Base-by-base conservation (phyloP, 2,329 filamentous ascomycete genomes). In the Aspergillus caelatus region DNA sequence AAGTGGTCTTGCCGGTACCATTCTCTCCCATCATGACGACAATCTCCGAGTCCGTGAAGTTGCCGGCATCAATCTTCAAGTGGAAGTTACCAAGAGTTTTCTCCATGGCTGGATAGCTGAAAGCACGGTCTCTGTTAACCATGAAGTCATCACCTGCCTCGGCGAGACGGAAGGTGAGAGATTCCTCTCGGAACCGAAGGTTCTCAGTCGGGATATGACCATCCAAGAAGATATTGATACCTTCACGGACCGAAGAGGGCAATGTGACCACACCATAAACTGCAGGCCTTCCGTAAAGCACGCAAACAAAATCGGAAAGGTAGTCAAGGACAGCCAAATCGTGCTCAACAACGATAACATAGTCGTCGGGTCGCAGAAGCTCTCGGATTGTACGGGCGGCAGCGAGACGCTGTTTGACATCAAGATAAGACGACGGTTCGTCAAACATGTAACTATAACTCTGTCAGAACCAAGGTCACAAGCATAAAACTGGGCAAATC, bases 21-120 rank as follows among this genome's bases (percentile, higher is more conserved):
- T 99, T 99, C 84, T 98, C 94, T 71, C 95, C 95, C 95, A 99
- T 98, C 93, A 99, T 96, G 80, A 99, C 95, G 62, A 99, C 88
- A 71, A 99, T 99, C 78, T 99, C 95, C 0, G 95, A 99, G 79
- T 99, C 94, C 23, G 95, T 98, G 78, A 99, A 99, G 65, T 90
- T 85, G 71, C 96, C 95, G 28, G 86, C 62, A 54, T 98, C 91
- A 69, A 99, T 89, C 62, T 81, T 86, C 57, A 99, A 88, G 73
- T 91, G 88, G 86, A 99, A 99, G 78, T 86, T 87, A 65, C 94
- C 95, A 43, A 98, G 85, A 0, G 91, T 95, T 87, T 98, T 98
- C 79, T 92, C 86, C 93, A 99, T 97, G 59, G 82, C 82, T 41
- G 95, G 94, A 79, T 98, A 99, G 64, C 81, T 83, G 84, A 97